Evolutionary conservation across 225 moss, liverwort and hornwort genomes (phyloP), one percentile per base, ranked within the genome.

Genomic region (Marchantia paleacea): DNA sequence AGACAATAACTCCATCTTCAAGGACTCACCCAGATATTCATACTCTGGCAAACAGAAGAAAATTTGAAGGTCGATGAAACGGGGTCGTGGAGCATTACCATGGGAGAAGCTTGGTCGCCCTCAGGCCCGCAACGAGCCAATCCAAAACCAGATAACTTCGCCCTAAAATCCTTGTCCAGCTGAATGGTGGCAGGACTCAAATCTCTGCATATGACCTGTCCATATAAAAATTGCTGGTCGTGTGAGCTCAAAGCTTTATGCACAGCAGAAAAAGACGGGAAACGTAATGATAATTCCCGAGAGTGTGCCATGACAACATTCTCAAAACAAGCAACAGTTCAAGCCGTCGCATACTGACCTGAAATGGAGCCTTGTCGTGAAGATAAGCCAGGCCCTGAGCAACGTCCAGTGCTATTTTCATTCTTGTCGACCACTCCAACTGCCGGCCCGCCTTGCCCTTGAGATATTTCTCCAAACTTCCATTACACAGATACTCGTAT

Each of bases 331-430:
- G 39, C 55, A 19, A 39, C 9, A 1, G 0, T 58, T 16, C 5
- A 0, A 76, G 11, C 30, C 20, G 19, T 26, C 5, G 16, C 13
- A 2, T 12, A 47, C 51, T 63, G 8, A 88, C 88, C 85, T 88
- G 88, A 60, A 88, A 88, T 51, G 88, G 88, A 65, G 88, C 88
- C 77, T 88, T 88, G 77, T 88, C 80, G 51, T 88, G 88, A 47
- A 88, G 77, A 72, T 88, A 88, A 1, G 81, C 79, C 39, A 88
- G 83, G 70, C 85, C 88, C 85, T 85, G 85, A 18, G 88, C 83
- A 47, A 88, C 19, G 55, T 88, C 88, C 29, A 88, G 75, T 57
- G 88, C 88, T 19, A 88, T 79, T 55, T 55, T 85, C 85, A 88
- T 85, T 50, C 85, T 68, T 73, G 81, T 68, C 5, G 83, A 69